A percentile compares a stretch with the other conserved stretches of the same genome.
These are phyloP conservation scores for Cercospora brassicicola DNA, from an alignment of 2,329 filamentous ascomycete species.

Conservation along the genomic window DNA sequence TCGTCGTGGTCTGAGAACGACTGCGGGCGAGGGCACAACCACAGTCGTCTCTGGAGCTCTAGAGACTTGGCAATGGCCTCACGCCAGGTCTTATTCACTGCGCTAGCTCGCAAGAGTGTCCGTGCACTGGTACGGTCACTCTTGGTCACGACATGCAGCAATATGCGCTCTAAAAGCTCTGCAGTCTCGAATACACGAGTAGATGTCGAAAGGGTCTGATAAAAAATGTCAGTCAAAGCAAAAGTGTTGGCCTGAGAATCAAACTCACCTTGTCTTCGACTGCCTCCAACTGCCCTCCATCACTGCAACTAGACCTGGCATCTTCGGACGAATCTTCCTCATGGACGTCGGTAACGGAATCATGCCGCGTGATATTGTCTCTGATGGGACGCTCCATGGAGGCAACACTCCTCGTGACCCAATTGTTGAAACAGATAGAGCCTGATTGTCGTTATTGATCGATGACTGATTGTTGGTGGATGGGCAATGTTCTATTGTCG, in stretches of 20 bases:
- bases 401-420: neutral
- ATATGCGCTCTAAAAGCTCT: neutral
- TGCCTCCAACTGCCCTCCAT: neutral
- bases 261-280: neutral
- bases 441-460: neutral
- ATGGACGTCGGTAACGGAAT: conserved; percentile 1
- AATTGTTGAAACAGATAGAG: neutral
- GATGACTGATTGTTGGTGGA: neutral
- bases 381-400: neutral
- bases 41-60: neutral
- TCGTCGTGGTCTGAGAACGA: neutral
- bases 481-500: neutral
- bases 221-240: neutral
- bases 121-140: neutral
- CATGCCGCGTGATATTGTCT: neutral
- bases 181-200: neutral
- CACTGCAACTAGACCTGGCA: neutral
- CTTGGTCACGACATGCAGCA: neutral
- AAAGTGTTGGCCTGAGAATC: neutral
- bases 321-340: neutral
- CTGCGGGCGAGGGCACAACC: neutral
- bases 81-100: conserved; percentile 2
- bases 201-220: neutral
- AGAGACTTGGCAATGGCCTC: neutral
- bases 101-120: neutral